A percentile compares a stretch with the other conserved stretches of the same genome.
These are phyloP conservation scores for Boletus subparvulus DNA, from an alignment of 768 basidiomycete genomes.

Conservation along the genomic window DNA sequence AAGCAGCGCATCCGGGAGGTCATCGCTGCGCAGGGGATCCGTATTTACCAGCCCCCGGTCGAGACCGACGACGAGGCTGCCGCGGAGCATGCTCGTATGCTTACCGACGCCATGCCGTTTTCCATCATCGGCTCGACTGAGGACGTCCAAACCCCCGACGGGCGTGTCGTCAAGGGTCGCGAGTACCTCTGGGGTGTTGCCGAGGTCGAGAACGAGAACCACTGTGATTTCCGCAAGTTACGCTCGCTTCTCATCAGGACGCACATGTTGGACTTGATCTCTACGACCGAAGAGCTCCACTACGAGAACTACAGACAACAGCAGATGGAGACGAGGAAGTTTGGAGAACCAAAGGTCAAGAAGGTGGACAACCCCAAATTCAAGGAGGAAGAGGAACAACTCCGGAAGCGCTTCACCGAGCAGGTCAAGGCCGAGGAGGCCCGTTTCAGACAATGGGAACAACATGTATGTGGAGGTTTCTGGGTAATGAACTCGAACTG, in stretches of 20 bases:
- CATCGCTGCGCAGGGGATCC: constrained; percentile 87
- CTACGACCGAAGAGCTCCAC: constrained; percentile 91
- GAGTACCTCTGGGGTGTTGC: constrained; percentile 99
- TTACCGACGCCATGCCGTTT: constrained; percentile 94
- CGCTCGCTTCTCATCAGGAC: constrained; percentile 94
- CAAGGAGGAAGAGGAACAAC: constrained; percentile 97
- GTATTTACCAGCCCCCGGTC: constrained; percentile 91
- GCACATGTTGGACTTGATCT: constrained; percentile 97
- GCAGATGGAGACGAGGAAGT: constrained; percentile 99
- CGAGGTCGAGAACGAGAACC: constrained; percentile 98
- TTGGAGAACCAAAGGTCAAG: constrained; percentile 97
- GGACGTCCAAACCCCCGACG: constrained; percentile 89
- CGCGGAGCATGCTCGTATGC: constrained; percentile 83
- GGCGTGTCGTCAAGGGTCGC: constrained; percentile 92
- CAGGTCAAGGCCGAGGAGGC: constrained; percentile 99
- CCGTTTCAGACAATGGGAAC: constrained; percentile 98
- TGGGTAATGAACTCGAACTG: constrained; percentile 7
- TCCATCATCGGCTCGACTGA: constrained; percentile 97
- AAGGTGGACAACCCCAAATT: constrained; percentile 99
- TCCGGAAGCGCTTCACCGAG: constrained; percentile 97
- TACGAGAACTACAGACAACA: constrained; percentile 98
- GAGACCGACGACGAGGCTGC: constrained; percentile 85
- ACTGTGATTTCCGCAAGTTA: constrained; percentile 99
- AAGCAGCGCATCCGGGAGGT: constrained; percentile 95
- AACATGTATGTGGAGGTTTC: constrained; percentile 65